Evolutionary conservation across 495 filamentous ascomycete genomes (phyloP).

Genomic region (Penicillium arizonense): DNA sequence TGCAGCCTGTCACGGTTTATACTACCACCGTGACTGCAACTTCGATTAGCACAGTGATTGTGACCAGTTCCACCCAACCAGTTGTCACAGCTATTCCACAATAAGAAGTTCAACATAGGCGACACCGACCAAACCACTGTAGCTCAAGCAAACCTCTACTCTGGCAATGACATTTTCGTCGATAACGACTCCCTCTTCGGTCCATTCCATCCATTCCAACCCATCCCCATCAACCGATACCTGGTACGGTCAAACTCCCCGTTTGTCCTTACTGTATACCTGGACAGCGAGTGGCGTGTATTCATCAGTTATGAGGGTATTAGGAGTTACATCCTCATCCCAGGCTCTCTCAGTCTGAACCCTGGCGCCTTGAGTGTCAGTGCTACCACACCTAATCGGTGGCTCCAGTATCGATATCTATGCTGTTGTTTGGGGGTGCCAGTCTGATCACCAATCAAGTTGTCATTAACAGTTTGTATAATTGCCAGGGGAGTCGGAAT

Average conservation of each 20-base stretch:
- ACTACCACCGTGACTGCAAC: neutral
- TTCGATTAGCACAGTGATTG: neutral
- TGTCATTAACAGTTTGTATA: conserved; percentile 1
- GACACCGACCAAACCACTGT: conserved; percentile 3
- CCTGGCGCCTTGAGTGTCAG: neutral
- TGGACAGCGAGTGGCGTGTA: neutral
- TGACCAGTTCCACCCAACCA: neutral
- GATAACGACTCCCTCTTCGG: neutral
- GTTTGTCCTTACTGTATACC: neutral
- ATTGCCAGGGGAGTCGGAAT: neutral
- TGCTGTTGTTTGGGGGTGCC: conserved; percentile 5
- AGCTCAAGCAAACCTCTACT: conserved; percentile 1
- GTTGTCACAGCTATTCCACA: neutral
- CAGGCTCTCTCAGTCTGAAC: neutral
- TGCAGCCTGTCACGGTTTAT: neutral
- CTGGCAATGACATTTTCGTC: neutral
- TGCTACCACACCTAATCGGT: neutral
- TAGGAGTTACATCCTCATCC: neutral
- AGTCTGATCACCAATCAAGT: conserved; percentile 1
- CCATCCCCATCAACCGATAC: neutral
- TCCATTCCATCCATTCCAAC: conserved; percentile 3
- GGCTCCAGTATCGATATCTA: conserved; percentile 4
- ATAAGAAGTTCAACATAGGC: neutral
- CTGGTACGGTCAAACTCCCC: neutral
- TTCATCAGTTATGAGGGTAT: neutral